These are phyloP conservation scores for Amanita inopinata DNA, from an alignment of 768 basidiomycete species.

Conservation along the genomic window DNA sequence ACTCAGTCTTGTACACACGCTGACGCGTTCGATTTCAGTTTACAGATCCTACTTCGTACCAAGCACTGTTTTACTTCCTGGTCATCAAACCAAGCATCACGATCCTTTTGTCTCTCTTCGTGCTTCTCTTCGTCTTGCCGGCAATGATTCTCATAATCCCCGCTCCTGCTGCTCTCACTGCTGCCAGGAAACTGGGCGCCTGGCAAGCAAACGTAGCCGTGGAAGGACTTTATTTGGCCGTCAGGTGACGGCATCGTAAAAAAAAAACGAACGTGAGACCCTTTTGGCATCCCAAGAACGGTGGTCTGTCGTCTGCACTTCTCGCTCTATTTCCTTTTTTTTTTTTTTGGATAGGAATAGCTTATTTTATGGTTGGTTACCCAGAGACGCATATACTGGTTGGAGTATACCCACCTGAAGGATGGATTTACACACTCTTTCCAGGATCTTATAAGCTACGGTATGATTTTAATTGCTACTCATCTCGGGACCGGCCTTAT, in stretches of 20 bases:
- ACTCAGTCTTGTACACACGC: neutral
- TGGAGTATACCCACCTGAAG: no score
- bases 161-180: slow-evolving; percentile 56
- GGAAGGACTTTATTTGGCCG: slow-evolving; percentile 49
- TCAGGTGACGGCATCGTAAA: slow-evolving; percentile 24
- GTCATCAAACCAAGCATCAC: slow-evolving; percentile 81
- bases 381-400: no score
- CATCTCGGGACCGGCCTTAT: no score
- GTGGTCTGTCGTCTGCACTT: neutral
- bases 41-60: slow-evolving; percentile 73
- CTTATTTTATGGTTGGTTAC: no score
- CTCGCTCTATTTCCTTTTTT: no score
- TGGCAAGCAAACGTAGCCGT: slow-evolving; percentile 83
- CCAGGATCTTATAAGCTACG: no score
- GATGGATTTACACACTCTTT: no score
- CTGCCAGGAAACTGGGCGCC: slow-evolving; percentile 54
- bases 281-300: neutral
- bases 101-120: slow-evolving; percentile 45
- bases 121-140: slow-evolving; percentile 49
- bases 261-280: no score
- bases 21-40: slow-evolving; percentile 36
- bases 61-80: slow-evolving; percentile 82
- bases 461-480: no score
- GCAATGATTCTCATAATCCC: slow-evolving; percentile 52
- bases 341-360: no score